Evolutionary conservation across 2,329 filamentous ascomycete genomes (phyloP), one percentile per base, ranked within the genome.

Genomic region (Colletotrichum trifolii): DNA sequence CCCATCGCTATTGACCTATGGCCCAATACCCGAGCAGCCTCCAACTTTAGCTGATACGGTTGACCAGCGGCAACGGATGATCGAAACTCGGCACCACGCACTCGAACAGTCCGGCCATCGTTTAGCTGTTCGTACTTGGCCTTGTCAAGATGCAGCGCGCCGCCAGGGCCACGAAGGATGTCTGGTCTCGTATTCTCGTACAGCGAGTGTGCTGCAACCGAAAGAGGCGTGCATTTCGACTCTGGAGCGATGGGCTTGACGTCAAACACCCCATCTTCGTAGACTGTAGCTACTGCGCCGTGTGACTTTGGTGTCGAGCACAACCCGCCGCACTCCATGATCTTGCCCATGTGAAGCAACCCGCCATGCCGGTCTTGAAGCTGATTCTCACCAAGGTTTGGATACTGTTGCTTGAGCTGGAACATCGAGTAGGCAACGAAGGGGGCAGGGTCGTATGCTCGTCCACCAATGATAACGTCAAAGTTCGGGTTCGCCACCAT

Each of bases 121-220:
- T 69, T 67, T 4, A 83, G 68, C 67, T 83, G 77, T 61, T 81
- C 75, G 63, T 84, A 85, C 2, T 68, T 75, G 1, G 80, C 74
- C 0, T 72, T 50, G 0, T 74, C 73, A 0, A 86, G 71, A 46
- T 82, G 73, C 0, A 87, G 74, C 7, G 73, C 70, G 0, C 84
- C 85, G 0, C 84, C 85, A 0, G 85, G 85, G 0, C 85, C 85
- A 6, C 73, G 65, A 2, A 86, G 69, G 1, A 82, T 68, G 69
- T 87, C 85, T 0, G 85, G 84, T 13, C 84, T 71, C 0, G 79
- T 76, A 64, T 87, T 87, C 73, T 87, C 85, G 55, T 87, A 87
- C 9, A 87, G 70, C 0, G 83, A 81, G 66, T 87, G 84, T 0
- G 84, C 82, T 1, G 83, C 83, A 0, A 87, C 83, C 0, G 79